Evolutionary conservation across 169 alveolate genomes (phyloP), one percentile per base, ranked within the genome.

Genomic region (Eimeria zaria): DNA sequence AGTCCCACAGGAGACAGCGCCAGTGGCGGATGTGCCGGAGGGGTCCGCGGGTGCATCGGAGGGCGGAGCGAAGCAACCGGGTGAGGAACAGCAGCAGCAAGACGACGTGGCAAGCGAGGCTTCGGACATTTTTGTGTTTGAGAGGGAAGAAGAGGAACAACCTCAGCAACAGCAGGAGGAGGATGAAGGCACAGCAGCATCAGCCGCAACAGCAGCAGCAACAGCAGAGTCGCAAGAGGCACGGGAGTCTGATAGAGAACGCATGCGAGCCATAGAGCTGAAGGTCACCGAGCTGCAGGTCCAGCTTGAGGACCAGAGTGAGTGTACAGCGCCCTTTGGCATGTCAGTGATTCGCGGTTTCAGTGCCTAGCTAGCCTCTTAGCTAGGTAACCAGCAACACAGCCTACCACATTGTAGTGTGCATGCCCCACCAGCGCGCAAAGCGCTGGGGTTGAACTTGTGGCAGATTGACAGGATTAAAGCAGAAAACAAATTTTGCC

Each of bases 211-310:
- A 39, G 80, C 94, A 64, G 78, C 93, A 85, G 80, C 93, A 39
- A 44, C 83, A 36, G 83, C 94, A 33, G 94, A 87, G 67, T 87
- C 94, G 14, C 94, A 87, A n/a, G 78, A 87, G 94, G 94, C 94
- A 41, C 78, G 94, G 69, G 94, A 87, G 71, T 60, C 83, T 39
- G 89, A 91, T 51, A 76, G 95, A 41, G 88, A 73, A 33, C 87
- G 88, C 41, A 91, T 91, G 95, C 95, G 95, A 48, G 83, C 87
- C 36, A 78, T 91, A 20, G 95, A 91, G 81, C 95, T 91, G 62
- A 76, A 91, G 88, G 95, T 91, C 64, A 91, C 95, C 39, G 90
- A 91, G 80, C 90, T 91, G 53, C 95, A 91, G 60, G 90, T 91
- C 20, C 90, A 91, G 58, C 90, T 91, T 30, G 95, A 91, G 41